Evolutionary conservation across 257 asterid genomes (phyloP).

Genomic region (Euphrasia confusa): DNA sequence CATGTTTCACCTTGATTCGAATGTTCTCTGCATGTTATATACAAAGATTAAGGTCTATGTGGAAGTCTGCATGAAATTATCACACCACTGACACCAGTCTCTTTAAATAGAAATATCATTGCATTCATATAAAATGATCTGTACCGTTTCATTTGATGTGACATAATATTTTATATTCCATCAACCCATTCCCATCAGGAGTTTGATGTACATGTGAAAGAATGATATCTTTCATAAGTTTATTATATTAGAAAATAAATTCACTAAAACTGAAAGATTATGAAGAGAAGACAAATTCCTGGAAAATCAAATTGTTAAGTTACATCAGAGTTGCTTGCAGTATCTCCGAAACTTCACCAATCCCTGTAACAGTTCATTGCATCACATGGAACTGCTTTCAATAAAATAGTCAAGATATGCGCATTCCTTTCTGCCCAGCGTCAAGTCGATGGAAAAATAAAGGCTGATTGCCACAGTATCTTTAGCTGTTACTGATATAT

Average conservation of each 20-base stretch:
- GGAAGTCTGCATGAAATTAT: constrained; percentile 3
- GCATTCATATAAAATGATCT: background rate
- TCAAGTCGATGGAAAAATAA: background rate
- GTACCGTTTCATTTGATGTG: background rate
- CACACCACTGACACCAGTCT: no score
- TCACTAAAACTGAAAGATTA: background rate
- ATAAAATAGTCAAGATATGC: background rate
- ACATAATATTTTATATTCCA: background rate
- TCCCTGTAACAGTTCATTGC: background rate
- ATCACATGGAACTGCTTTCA: background rate
- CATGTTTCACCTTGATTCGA: background rate
- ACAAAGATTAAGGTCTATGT: constrained; percentile 1
- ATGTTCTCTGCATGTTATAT: constrained; percentile 9
- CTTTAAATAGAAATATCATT: background rate
- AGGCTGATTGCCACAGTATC: constrained; percentile 2
- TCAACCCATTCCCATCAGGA: background rate
- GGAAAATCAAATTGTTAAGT: background rate
- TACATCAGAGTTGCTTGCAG: constrained; percentile 7
- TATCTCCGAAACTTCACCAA: background rate
- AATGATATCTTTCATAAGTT: background rate
- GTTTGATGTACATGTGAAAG: background rate
- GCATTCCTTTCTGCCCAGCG: constrained; percentile 1
- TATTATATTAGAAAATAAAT: background rate
- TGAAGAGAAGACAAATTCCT: background rate
- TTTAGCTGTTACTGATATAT: constrained; percentile 8